Percentiles rank a stretch among this genome's conserved stretches.
phyloP scores from a whole-genome alignment of 2,329 filamentous ascomycete genomes.

The Clarireedia sp. region DNA sequence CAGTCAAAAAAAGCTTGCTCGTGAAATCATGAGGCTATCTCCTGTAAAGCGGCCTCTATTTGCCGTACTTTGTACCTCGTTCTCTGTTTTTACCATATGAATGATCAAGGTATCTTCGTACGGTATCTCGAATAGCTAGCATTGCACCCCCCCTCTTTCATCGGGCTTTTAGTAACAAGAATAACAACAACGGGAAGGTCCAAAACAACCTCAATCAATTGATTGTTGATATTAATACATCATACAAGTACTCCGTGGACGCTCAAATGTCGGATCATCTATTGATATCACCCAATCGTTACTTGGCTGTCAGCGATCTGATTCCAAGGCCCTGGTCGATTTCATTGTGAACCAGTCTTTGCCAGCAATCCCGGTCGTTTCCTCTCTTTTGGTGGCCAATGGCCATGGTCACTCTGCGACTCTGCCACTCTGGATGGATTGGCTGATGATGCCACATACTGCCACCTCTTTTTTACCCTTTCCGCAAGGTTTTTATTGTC shows the following conservation, averaged over 20 bases:
- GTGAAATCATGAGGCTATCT: not conserved
- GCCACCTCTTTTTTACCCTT: not conserved
- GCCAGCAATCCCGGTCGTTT: not conserved
- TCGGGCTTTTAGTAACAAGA: no score
- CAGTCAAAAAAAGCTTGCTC: not conserved
- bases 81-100: no score
- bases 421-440: constrained; percentile 5
- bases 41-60: not conserved
- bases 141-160: no score
- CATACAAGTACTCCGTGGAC: not conserved
- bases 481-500: not conserved
- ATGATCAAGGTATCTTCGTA: no score
- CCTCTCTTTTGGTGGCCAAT: not conserved
- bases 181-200: not conserved
- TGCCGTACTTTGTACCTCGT: no score
- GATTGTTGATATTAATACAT: not conserved
- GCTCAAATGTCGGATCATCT: not conserved
- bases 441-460: constrained; percentile 5
- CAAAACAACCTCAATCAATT: not conserved
- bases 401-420: not conserved
- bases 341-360: constrained; percentile 2
- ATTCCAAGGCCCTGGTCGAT: not conserved
- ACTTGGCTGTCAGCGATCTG: not conserved
- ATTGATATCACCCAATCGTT: constrained; percentile 4
- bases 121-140: no score